Evolutionary conservation across 2,329 filamentous ascomycete genomes (phyloP).

Genomic region (Fonsecaea erecta): DNA sequence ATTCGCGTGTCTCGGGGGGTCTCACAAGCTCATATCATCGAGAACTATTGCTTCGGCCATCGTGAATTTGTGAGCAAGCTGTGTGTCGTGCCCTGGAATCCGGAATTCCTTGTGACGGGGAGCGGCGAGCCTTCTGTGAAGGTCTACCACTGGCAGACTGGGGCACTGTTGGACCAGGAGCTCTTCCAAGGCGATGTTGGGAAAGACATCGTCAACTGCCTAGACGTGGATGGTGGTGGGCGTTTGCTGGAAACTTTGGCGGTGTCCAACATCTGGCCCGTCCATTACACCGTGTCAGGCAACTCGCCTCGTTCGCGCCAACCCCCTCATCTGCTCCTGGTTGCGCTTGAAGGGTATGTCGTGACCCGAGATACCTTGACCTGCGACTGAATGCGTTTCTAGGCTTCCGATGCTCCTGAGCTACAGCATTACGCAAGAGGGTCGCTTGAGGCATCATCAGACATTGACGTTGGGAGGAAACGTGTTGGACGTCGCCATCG

Average conservation of each 20-base stretch:
- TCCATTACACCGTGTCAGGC: conserved; percentile 25
- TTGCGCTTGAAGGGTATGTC: conserved; percentile 65
- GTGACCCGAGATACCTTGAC: neutral
- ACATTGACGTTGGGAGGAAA: conserved; percentile 67
- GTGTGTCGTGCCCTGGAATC: conserved; percentile 62
- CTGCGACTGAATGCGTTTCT: conserved; percentile 46
- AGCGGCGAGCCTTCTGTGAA: conserved; percentile 81
- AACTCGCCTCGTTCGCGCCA: conserved; percentile 23
- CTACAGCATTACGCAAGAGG: conserved; percentile 60
- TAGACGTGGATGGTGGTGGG: conserved; percentile 24
- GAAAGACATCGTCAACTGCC: conserved; percentile 23
- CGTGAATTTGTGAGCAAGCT: conserved; percentile 80
- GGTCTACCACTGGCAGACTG: conserved; percentile 78
- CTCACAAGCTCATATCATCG: conserved; percentile 85
- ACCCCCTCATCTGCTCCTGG: conserved; percentile 41
- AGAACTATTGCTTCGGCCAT: conserved; percentile 87
- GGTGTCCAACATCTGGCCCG: conserved; percentile 44
- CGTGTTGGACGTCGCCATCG: conserved; percentile 61
- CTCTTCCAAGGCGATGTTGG: conserved; percentile 50
- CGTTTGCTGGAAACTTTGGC: conserved; percentile 41
- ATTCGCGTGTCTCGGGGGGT: conserved; percentile 83
- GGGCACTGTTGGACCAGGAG: conserved; percentile 59
- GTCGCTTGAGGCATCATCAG: conserved; percentile 55
- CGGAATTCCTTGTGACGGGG: conserved; percentile 76
- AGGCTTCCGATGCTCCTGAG: conserved; percentile 69